These are phyloP conservation scores for Globisporangium abappressorium DNA, from an alignment of 352 stramenopile species.

Conservation along the genomic window DNA sequence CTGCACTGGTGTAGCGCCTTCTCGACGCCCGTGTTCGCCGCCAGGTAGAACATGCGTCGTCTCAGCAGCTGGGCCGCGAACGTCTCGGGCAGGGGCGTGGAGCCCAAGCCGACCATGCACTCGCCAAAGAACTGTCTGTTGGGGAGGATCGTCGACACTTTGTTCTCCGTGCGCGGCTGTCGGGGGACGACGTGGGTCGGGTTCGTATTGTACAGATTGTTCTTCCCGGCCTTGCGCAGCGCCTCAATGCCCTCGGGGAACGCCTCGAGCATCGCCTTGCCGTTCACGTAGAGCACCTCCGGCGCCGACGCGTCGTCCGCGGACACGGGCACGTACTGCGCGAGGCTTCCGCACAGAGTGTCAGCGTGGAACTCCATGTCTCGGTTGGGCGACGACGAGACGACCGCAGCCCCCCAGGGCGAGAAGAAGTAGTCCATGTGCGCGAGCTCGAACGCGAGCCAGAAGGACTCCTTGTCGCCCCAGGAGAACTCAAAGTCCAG, in stretches of 20 bases:
- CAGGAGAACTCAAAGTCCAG: conserved; percentile 36
- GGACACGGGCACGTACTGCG: conserved; percentile 29
- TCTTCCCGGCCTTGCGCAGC: conserved; percentile 11
- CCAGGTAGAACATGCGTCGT: conserved; percentile 15
- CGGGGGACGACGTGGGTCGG: conserved; percentile 17
- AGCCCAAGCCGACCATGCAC: conserved; percentile 19
- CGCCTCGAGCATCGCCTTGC: conserved; percentile 45
- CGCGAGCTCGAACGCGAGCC: conserved; percentile 49
- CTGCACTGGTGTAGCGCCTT: conserved; percentile 10
- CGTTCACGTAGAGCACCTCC: conserved; percentile 44
- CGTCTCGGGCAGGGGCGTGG: conserved; percentile 16
- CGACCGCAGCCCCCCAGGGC: conserved; percentile 35
- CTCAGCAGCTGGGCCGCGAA: conserved; percentile 20
- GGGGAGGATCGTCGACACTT: background rate
- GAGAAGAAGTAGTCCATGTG: conserved; percentile 52
- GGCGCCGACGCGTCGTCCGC: conserved; percentile 12
- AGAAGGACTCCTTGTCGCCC: conserved; percentile 52
- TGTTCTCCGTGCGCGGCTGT: conserved; percentile 7
- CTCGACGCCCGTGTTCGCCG: conserved; percentile 4
- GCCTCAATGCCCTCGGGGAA: conserved; percentile 29
- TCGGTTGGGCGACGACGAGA: conserved; percentile 32
- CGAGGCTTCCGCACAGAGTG: conserved; percentile 40
- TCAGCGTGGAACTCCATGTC: conserved; percentile 37
- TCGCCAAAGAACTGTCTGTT: conserved; percentile 11
- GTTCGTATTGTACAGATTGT: conserved; percentile 17